Evolutionary conservation across 2,329 filamentous ascomycete genomes (phyloP).

Genomic region (Aspergillus puulaauensis): DNA sequence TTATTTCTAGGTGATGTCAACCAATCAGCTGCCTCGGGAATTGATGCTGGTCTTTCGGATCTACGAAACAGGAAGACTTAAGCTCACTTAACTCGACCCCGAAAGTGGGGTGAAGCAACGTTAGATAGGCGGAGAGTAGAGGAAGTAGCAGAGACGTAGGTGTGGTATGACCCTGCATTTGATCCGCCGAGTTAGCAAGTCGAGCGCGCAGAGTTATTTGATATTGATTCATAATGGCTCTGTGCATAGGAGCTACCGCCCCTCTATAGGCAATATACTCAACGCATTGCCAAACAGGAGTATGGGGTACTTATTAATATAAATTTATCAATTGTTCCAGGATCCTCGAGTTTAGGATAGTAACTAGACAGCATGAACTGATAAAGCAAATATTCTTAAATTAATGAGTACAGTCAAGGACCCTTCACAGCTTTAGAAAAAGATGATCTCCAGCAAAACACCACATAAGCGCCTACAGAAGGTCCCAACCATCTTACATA

Average conservation of each 20-base stretch:
- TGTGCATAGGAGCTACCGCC: not conserved
- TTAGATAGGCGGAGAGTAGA: not conserved
- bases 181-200: not conserved
- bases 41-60: conserved; percentile 79
- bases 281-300: not conserved
- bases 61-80: conserved; percentile 54
- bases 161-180: not conserved
- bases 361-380: not conserved
- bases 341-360: not conserved
- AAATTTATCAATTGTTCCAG: not conserved
- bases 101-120: not conserved
- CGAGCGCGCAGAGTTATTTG: not conserved
- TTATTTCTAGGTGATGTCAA: conserved; percentile 27
- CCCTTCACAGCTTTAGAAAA: conserved; percentile 6
- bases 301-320: not conserved
- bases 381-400: not conserved
- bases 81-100: not conserved
- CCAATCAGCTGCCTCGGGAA: conserved; percentile 20
- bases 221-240: not conserved
- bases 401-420: not conserved
- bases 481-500: conserved; percentile 1
- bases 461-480: conserved; percentile 26
- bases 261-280: not conserved
- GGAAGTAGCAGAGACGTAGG: not conserved
- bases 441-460: conserved; percentile 18